Evolutionary conservation across 176 grass and related monocot genomes (phyloP).

Genomic region (Eleusine coracana): DNA sequence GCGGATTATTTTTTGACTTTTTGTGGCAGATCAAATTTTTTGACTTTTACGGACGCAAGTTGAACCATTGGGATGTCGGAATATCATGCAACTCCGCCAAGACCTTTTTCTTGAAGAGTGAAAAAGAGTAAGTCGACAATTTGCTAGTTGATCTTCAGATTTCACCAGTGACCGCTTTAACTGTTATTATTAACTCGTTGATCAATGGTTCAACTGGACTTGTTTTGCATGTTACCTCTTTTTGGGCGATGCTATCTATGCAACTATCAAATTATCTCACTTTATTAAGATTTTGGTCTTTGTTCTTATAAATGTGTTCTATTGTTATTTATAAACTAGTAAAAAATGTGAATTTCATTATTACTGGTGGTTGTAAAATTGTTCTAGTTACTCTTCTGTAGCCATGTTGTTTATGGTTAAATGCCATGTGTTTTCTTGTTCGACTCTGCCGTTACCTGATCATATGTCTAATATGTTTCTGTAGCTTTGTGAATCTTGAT

Average conservation of each 20-base stretch:
- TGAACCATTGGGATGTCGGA: constrained; percentile 82
- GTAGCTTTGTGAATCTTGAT: constrained; percentile 82
- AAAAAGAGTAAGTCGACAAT: constrained; percentile 63
- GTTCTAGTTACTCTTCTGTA: not conserved
- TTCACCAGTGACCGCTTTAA: not conserved
- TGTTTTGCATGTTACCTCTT: not conserved
- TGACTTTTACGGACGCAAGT: constrained; percentile 91
- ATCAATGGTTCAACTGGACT: constrained; percentile 8
- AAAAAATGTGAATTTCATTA: constrained; percentile 11
- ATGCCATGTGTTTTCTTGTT: constrained; percentile 22
- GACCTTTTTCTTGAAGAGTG: constrained; percentile 75
- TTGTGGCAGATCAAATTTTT: constrained; percentile 80
- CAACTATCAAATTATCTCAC: not conserved
- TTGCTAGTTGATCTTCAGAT: constrained; percentile 3
- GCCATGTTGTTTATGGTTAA: not conserved
- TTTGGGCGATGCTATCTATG: not conserved
- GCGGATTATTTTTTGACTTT: constrained; percentile 26
- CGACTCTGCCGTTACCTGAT: constrained; percentile 16
- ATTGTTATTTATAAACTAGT: not conserved
- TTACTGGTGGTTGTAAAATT: not conserved
- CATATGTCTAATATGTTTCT: constrained; percentile 15
- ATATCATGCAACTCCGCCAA: constrained; percentile 83
- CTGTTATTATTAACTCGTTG: not conserved
- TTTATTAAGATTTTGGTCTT: not conserved
- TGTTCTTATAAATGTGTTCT: not conserved